Evolutionary conservation across 345 rosid genomes (phyloP).

Genomic region (Punica granatum): DNA sequence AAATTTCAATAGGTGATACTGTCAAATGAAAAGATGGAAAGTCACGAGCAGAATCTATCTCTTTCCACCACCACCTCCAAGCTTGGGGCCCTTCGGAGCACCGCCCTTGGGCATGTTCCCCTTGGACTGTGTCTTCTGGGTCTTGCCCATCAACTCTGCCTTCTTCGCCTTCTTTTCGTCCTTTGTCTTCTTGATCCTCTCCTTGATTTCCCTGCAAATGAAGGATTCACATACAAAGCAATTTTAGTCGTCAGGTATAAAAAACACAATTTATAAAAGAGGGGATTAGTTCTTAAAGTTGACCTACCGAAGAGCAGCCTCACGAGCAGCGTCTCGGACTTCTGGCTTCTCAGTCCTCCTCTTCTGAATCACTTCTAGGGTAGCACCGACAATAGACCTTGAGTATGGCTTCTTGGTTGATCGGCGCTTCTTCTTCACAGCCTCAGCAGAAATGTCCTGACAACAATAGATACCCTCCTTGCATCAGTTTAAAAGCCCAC

Average conservation of each 20-base stretch:
- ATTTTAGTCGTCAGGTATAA: no score
- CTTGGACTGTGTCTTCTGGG: conserved; percentile 13
- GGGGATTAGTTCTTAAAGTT: not conserved
- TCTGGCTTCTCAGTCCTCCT: conserved; percentile 20
- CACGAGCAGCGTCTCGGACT: conserved; percentile 22
- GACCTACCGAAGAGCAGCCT: conserved; percentile 20
- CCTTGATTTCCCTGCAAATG: conserved; percentile 16
- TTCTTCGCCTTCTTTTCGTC: conserved; percentile 24
- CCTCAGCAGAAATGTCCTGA: conserved; percentile 15
- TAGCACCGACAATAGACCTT: conserved; percentile 22
- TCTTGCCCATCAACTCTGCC: conserved; percentile 14
- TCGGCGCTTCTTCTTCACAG: conserved; percentile 16
- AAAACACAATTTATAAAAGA: not conserved
- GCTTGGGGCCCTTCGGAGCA: conserved; percentile 18
- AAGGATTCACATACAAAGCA: not conserved
- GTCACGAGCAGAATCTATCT: not conserved
- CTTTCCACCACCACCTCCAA: conserved; percentile 20
- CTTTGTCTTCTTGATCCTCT: conserved; percentile 19
- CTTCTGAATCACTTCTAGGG: conserved; percentile 23
- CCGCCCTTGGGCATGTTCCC: conserved; percentile 13
- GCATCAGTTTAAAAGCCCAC: not conserved
- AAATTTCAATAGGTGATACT: not conserved
- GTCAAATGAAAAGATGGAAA: not conserved
- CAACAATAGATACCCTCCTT: not conserved
- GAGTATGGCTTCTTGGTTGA: conserved; percentile 15